phyloP scores from a whole-genome alignment of 768 basidiomycete genomes.

The Hygrocybe coccinea region DNA sequence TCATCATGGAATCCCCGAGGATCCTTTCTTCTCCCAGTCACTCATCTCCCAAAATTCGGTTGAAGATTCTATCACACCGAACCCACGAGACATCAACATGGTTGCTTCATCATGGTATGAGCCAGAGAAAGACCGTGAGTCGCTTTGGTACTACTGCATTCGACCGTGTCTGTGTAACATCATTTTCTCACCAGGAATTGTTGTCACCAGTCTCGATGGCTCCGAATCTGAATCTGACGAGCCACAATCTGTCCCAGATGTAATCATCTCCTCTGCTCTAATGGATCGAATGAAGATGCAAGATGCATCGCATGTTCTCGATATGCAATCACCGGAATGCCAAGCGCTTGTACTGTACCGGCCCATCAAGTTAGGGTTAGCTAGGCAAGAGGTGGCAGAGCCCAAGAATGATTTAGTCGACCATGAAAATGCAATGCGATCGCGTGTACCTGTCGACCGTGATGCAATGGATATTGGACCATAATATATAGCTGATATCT shows the following conservation, averaged over 20 bases:
- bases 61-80: constrained; percentile 43
- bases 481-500: constrained; percentile 2
- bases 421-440: not conserved
- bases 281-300: constrained; percentile 39
- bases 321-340: constrained; percentile 1
- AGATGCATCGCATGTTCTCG: not conserved
- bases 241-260: constrained; percentile 23
- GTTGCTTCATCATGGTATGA: constrained; percentile 62
- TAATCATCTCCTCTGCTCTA: constrained; percentile 42
- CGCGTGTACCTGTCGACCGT: constrained; percentile 21
- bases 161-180: no score
- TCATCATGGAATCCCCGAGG: not conserved
- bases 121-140: constrained; percentile 64
- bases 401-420: constrained; percentile 6
- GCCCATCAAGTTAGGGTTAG: not conserved
- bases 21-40: constrained; percentile 6
- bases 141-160: constrained; percentile 3
- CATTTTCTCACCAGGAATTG: constrained; percentile 45
- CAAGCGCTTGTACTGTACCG: not conserved
- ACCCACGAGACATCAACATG: constrained; percentile 56
- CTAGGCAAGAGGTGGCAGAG: not conserved
- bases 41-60: constrained; percentile 29
- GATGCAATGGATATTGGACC: constrained; percentile 56
- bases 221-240: constrained; percentile 44
- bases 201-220: constrained; percentile 55